These are phyloP conservation scores for Fusarium sp. DNA, from an alignment of 2,329 filamentous ascomycete genomes.

Conservation along the genomic window DNA sequence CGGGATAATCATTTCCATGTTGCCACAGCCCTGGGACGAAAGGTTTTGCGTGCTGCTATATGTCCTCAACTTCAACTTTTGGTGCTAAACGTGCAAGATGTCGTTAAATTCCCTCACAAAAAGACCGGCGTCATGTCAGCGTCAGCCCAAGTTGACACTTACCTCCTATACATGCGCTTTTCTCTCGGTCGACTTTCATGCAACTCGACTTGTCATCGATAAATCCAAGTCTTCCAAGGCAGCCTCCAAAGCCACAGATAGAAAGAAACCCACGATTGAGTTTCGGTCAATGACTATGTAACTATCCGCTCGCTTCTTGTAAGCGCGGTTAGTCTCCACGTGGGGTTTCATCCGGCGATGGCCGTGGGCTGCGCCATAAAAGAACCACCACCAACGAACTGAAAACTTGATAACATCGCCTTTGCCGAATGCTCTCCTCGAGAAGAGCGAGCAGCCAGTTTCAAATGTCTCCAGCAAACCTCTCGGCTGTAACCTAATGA, in stretches of 20 bases:
- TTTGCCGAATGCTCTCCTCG: conserved; percentile 2
- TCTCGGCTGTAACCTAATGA: neutral
- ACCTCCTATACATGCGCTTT: neutral
- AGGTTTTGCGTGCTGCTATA: no score
- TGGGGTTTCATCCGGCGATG: conserved; percentile 40
- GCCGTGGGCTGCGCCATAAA: conserved; percentile 23
- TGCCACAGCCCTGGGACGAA: no score
- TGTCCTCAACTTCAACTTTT: no score
- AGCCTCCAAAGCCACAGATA: conserved; percentile 10
- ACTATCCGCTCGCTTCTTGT: conserved; percentile 30
- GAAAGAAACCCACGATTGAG: conserved; percentile 19
- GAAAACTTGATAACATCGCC: conserved; percentile 10
- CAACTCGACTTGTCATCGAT: conserved; percentile 28
- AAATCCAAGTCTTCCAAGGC: neutral
- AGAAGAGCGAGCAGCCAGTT: neutral
- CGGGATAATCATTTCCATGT: conserved; percentile 25
- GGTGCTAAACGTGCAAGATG: neutral
- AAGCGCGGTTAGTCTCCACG: conserved; percentile 41
- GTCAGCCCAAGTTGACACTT: conserved; percentile 32
- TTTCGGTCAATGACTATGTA: conserved; percentile 13
- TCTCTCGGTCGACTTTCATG: neutral
- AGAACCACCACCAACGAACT: conserved; percentile 7
- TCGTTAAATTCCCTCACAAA: neutral
- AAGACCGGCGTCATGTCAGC: conserved; percentile 30
- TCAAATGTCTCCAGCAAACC: neutral